A percentile compares a stretch with the other conserved stretches of the same genome.
Evolutionary conservation across 768 basidiomycete genomes (phyloP).

Genomic region (Suillus weaverae): DNA sequence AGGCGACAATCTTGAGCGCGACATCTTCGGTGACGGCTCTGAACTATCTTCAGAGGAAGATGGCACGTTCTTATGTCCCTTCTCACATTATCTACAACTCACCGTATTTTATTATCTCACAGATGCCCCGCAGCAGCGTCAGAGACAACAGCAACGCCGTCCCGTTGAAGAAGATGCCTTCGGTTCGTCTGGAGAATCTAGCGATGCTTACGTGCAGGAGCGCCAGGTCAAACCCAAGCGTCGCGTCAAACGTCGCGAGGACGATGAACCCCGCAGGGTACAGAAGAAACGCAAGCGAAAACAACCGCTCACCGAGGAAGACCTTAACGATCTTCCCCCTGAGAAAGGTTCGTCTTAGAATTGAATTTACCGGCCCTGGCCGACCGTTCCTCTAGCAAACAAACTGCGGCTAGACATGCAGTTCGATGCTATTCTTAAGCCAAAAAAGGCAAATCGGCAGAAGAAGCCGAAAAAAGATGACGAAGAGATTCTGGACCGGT

Average conservation of each 20-base stretch:
- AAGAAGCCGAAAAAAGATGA: conserved; percentile 76
- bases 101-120: conserved; percentile 5
- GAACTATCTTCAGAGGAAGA: conserved; percentile 81
- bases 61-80: conserved; percentile 23
- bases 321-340: conserved; percentile 67
- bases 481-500: conserved; percentile 80
- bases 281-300: conserved; percentile 61
- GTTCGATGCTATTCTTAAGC: conserved; percentile 85
- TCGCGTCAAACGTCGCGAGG: conserved; percentile 39
- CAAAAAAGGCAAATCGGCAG: conserved; percentile 65
- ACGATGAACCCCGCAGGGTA: conserved; percentile 36
- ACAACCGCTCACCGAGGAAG: conserved; percentile 58
- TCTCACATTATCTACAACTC: not conserved
- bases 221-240: conserved; percentile 27
- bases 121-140: conserved; percentile 47
- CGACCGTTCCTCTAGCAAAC: conserved; percentile 48
- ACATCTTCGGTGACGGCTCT: conserved; percentile 83
- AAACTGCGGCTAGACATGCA: conserved; percentile 79
- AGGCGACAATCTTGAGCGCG: conserved; percentile 51
- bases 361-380: not conserved
- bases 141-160: conserved; percentile 33
- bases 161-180: conserved; percentile 36
- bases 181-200: conserved; percentile 41
- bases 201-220: conserved; percentile 54
- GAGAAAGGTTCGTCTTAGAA: conserved; percentile 61